Evolutionary conservation across 176 grass and related monocot species (phyloP), one percentile per base, ranked within the genome.

Genomic region (Rhipidocladum racemiflorum): DNA sequence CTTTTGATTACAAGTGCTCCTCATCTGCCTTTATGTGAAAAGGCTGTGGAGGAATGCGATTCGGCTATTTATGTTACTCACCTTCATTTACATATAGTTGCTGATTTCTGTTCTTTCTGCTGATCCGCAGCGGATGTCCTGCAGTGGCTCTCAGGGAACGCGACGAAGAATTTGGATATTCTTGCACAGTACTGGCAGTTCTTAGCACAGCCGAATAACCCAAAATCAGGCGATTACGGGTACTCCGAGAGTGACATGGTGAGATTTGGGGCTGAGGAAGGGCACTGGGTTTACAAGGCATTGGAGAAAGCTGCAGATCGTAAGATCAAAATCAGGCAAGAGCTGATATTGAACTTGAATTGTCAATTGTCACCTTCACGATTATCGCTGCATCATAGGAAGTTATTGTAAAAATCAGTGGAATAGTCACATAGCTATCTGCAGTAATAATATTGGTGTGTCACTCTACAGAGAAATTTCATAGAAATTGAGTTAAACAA

Each of bases 181-280:
- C 87, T 94, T 45, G 95, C 83, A 36, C 95, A 98, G 57, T 95
- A 98, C 34, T 95, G 95, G 95, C 92, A 98, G 63, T 61, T 98
- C 35, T 25, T 93, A 78, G 78, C 95, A 24, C 75, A 89, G 23
- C 92, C 88, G 0, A 68, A 82, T 30, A 88, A 98, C 64, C 88
- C 92, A 0, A 87, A 86, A 45, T 93, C 95, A 1, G 95, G 92
- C 13, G 95, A 98, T 43, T 95, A 91, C 1, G 95, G 95, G 5
- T 98, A 82, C 56, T 95, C 95, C 0, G 75, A 87, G 2, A 90
- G 72, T 57, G 90, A 98, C 20, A 98, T 98, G 95, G 57, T 18
- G 49, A 84, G 74, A 49, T 98, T 98, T n/a, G 95, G 95, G 15
- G 86, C 95, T 11, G 67, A 44, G 14, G 62, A 78, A n/a, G 95